phyloP scores from a whole-genome alignment of 768 basidiomycete species.

The Trametes punicea region DNA sequence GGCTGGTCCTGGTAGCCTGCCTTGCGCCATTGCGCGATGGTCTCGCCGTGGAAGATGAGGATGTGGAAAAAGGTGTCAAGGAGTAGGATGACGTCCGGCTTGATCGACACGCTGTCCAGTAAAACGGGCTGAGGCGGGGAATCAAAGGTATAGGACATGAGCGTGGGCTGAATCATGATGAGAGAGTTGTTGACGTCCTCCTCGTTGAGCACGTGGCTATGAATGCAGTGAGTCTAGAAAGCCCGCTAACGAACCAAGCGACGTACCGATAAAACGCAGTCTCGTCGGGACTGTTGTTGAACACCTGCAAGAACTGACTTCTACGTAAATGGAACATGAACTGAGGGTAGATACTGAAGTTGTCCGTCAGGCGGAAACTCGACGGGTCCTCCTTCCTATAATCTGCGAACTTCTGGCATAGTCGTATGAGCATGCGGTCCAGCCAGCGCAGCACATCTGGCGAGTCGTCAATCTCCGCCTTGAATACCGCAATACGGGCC shows the following conservation, averaged over 20 bases:
- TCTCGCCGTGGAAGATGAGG: constrained; percentile 98
- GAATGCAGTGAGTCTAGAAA: neutral
- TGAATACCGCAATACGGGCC: constrained; percentile 98
- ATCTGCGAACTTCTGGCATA: constrained; percentile 99
- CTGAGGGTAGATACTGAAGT: constrained; percentile 98
- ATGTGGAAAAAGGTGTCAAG: constrained; percentile 99
- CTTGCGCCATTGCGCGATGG: constrained; percentile 96
- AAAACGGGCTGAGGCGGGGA: constrained; percentile 88
- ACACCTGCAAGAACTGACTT: constrained; percentile 98
- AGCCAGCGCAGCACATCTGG: constrained; percentile 97
- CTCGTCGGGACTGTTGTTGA: constrained; percentile 99
- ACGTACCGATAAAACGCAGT: constrained; percentile 93
- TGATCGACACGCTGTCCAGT: constrained; percentile 96
- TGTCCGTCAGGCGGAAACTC: constrained; percentile 89
- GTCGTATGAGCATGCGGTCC: constrained; percentile 95
- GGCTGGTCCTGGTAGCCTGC: constrained; percentile 98
- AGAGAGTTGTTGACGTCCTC: constrained; percentile 99
- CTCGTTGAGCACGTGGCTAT: constrained; percentile 89
- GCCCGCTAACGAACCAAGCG: neutral
- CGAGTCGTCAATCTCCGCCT: constrained; percentile 97
- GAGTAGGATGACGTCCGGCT: constrained; percentile 92
- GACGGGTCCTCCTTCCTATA: constrained; percentile 97
- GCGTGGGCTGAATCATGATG: constrained; percentile 99
- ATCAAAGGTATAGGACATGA: constrained; percentile 98
- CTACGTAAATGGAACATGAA: constrained; percentile 99